A percentile compares a stretch with the other conserved stretches of the same genome.
Conservation (phyloP, 148 eudicot species). For the Diospyros kaki region DNA sequence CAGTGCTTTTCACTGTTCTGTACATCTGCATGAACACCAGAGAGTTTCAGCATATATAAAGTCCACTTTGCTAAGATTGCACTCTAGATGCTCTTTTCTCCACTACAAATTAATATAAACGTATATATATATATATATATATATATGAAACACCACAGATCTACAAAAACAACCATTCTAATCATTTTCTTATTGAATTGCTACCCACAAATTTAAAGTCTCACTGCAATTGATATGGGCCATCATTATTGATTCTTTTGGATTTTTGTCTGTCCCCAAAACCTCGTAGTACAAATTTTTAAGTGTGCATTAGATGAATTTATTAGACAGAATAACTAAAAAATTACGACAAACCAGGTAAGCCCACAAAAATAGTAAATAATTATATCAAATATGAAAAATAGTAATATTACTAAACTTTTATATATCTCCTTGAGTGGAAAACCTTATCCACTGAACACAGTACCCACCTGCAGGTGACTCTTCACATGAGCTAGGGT, state of each 20-base stretch:
- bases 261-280: too few relatives aligned
- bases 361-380: not conserved
- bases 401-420: not conserved
- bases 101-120: not conserved
- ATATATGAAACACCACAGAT: not conserved
- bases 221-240: too few relatives aligned
- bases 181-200: not conserved
- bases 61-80: constrained; percentile 24
- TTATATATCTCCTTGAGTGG: constrained; percentile 5
- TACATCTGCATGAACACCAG: constrained; percentile 76
- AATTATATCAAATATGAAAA: not conserved
- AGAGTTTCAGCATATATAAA: constrained; percentile 5
- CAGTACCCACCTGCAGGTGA: constrained; percentile 73
- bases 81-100: constrained; percentile 32
- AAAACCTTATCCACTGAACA: constrained; percentile 6
- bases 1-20: constrained; percentile 97
- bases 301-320: too few relatives aligned
- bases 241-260: too few relatives aligned
- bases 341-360: too few relatives aligned
- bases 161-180: constrained; percentile 2
- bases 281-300: too few relatives aligned
- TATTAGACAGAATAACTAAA: too few relatives aligned
- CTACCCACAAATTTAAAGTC: too few relatives aligned
- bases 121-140: not conserved
- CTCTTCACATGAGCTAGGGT: constrained; percentile 97